Evolutionary conservation across 2,329 filamentous ascomycete genomes (phyloP), one percentile per base, ranked within the genome.

Genomic region (Emmonsiellopsis sp.): DNA sequence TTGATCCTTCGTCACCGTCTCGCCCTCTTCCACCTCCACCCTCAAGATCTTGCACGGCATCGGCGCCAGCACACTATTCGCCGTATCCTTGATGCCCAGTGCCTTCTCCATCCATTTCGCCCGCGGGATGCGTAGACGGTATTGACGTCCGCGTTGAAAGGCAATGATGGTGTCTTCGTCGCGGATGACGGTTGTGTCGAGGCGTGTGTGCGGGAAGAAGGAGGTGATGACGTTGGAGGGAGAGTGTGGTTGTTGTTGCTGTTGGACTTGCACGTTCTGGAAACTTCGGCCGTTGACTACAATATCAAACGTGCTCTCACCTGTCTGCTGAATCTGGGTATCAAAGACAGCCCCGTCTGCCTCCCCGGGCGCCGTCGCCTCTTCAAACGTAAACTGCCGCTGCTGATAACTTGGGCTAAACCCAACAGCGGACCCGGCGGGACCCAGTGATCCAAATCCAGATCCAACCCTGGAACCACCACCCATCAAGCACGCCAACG

Each of bases 11-110:
- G 84, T 83, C 13, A 98, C 93, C 46, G 71, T 73, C 58, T 95
- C 83, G 0, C 93, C 93, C 61, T 89, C 89, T 31, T 79, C 73
- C 0, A 96, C 89, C 69, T 95, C 88, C 47, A 96, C 93, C 59
- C 89, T 83, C 57, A 98, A 73, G 30, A 98, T 86, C 74, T 97
- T 97, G 73, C 93, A 97, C 1, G 93, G 93, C 93, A 98, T 98
- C 0, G 93, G 93, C 20, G 93, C 89, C 26, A 88, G 78, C 1
- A 97, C 89, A 51, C 86, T 93, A 55, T 92, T 91, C 6, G 84
- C 78, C 0, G 80, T 79, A 64, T 95, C 89, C 67, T 89, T 91
- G 57, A 87, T 74, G 0, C 92, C 91, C 7, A 96, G 76, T 0
- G 89, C 90, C 71, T 94, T 92, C 62, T 90, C 87, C 54, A 87